Conservation (phyloP, 176 grass and related monocot species). For the Lolium rigidum region DNA sequence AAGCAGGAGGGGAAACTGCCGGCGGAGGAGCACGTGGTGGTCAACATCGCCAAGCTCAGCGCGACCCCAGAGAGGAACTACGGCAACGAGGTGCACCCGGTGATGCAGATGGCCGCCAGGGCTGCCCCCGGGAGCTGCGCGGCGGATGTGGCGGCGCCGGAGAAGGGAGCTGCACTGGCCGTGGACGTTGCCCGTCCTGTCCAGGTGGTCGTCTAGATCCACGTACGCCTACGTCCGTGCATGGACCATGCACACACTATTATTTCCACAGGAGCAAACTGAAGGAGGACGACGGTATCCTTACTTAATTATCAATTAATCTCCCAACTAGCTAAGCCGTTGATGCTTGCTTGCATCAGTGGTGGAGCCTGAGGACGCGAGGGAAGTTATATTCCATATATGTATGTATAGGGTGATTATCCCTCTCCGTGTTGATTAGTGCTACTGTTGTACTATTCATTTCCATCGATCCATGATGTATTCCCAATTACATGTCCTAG, state of each 20-base stretch:
- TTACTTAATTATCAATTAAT: conserved; percentile 2
- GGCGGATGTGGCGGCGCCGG: background rate
- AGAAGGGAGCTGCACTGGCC: background rate
- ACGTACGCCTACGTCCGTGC: background rate
- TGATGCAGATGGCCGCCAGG: conserved; percentile 18
- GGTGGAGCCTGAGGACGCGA: background rate
- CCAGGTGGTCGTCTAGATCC: conserved; percentile 34
- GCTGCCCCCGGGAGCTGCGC: conserved; percentile 17
- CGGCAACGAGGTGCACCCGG: conserved; percentile 42
- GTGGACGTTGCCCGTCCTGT: conserved; percentile 9
- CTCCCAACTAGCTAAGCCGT: background rate
- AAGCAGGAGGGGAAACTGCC: conserved; percentile 29
- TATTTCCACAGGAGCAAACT: conserved; percentile 7
- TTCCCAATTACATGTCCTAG: background rate
- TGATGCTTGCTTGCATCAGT: background rate
- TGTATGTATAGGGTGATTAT: background rate
- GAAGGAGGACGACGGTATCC: background rate
- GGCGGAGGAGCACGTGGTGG: conserved; percentile 27
- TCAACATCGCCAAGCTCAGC: conserved; percentile 51
- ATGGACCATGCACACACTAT: conserved; percentile 15
- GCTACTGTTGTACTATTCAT: conserved; percentile 26
- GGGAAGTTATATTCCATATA: background rate
- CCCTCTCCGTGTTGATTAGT: conserved; percentile 10
- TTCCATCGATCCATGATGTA: background rate
- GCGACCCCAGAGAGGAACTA: conserved; percentile 1